Conservation (phyloP, 1,284 basidiomycete species). For the Leccinum huronense region DNA sequence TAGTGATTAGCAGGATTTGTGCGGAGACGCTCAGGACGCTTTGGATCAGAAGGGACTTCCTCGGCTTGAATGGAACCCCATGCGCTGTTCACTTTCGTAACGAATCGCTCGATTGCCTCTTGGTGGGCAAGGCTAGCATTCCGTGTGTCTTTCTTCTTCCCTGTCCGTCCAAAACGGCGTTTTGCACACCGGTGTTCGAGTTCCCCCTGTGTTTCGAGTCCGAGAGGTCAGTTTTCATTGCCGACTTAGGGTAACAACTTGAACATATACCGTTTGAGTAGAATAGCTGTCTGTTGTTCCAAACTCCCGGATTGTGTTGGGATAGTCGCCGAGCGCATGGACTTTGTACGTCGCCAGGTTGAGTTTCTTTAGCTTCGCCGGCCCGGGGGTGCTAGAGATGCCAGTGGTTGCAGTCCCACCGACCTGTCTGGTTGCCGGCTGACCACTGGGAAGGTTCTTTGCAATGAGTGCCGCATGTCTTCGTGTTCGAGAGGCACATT, state of each 20-base stretch:
- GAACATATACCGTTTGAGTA: background rate
- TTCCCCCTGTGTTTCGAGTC: background rate
- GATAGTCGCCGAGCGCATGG: background rate
- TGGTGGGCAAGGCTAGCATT: background rate
- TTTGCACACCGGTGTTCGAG: background rate
- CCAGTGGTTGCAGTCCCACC: too few relatives aligned
- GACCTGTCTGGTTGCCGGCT: background rate
- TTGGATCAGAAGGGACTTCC: background rate
- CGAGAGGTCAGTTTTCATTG: constrained; percentile 1
- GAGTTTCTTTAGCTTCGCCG: background rate
- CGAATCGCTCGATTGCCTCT: background rate
- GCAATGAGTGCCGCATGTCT: background rate
- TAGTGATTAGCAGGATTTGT: background rate
- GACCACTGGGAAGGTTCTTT: background rate
- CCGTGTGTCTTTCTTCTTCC: background rate
- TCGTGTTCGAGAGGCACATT: background rate
- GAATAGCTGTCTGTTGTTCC: background rate
- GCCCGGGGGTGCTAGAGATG: background rate
- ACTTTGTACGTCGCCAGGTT: background rate
- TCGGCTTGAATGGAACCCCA: background rate
- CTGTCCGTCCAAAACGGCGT: background rate
- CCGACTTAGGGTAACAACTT: background rate
- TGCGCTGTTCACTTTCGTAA: background rate
- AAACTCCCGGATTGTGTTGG: background rate
- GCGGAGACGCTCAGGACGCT: background rate